Evolutionary conservation across 2,329 filamentous ascomycete genomes (phyloP).

Genomic region (Trichophyton benhamiae): DNA sequence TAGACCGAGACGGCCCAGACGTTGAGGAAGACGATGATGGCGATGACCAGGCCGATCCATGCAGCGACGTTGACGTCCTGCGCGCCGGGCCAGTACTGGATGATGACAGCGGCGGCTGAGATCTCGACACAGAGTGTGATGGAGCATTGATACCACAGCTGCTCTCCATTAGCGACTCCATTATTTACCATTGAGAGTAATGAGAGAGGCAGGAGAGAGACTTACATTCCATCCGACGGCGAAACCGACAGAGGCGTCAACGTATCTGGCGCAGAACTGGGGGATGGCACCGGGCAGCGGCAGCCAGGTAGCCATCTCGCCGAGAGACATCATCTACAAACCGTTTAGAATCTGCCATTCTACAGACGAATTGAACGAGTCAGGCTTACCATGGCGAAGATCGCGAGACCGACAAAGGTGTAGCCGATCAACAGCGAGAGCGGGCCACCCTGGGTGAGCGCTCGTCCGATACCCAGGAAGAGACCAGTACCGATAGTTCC

Average conservation of each 20-base stretch:
- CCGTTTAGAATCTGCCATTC: background rate
- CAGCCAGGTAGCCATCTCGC: constrained; percentile 39
- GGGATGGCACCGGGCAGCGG: constrained; percentile 39
- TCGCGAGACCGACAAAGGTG: constrained; percentile 36
- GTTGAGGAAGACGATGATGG: constrained; percentile 50
- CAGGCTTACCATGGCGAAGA: constrained; percentile 31
- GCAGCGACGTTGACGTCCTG: constrained; percentile 25
- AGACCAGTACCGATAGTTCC: constrained; percentile 47
- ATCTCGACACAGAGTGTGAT: constrained; percentile 43
- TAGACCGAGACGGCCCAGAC: constrained; percentile 43
- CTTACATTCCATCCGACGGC: constrained; percentile 39
- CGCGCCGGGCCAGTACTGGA: constrained; percentile 46
- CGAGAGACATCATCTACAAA: constrained; percentile 30
- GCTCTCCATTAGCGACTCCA: constrained; percentile 1
- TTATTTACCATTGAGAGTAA: too few species aligned
- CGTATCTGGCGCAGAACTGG: constrained; percentile 30
- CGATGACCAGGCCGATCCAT: constrained; percentile 42
- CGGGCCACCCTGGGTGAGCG: constrained; percentile 37
- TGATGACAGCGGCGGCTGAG: constrained; percentile 49
- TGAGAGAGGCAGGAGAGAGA: constrained; percentile 28
- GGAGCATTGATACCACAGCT: constrained; percentile 24
- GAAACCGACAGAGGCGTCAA: constrained; percentile 40
- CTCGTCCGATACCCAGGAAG: constrained; percentile 43
- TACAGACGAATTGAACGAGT: background rate
- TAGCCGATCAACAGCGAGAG: constrained; percentile 35